These are phyloP conservation scores for Aotearoamyces nothofagi DNA, from an alignment of 2,329 filamentous ascomycete genomes.

Conservation along the genomic window DNA sequence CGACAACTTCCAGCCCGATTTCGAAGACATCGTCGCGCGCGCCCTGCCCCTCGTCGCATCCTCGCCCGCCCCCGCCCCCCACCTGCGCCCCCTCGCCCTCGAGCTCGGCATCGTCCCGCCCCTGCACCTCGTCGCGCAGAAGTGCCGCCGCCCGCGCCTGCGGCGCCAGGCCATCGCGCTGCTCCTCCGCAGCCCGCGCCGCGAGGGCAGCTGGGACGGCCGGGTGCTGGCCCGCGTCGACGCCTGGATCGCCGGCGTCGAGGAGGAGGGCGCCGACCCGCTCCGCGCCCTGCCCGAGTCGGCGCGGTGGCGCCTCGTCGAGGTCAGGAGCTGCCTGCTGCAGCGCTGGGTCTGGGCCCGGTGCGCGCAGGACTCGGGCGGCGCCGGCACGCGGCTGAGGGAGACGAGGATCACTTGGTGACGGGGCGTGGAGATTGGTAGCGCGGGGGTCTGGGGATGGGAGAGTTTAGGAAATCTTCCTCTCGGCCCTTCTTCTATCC, in stretches of 20 bases:
- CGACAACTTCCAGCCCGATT: not conserved
- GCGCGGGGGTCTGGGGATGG: no score
- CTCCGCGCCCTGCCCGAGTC: not conserved
- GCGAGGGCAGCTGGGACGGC: constrained; percentile 51
- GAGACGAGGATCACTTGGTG: no score
- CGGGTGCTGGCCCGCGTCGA: constrained; percentile 19
- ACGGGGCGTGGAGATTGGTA: no score
- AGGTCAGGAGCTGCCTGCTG: no score
- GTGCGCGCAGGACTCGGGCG: no score
- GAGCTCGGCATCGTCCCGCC: constrained; percentile 39
- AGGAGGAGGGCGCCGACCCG: not conserved
- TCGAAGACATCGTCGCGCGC: not conserved
- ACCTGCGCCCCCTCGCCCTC: constrained; percentile 1
- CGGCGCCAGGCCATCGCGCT: constrained; percentile 46
- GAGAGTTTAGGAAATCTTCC: no score
- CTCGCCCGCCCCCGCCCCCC: not conserved
- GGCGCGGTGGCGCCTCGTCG: not conserved
- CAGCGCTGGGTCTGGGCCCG: no score
- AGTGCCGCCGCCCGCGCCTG: constrained; percentile 38
- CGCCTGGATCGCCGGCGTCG: not conserved
- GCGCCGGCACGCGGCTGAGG: no score
- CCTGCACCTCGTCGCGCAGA: constrained; percentile 46
- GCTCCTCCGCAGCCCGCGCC: constrained; percentile 37
- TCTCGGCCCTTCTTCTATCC: no score
- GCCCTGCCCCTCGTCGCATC: not conserved